Evolutionary conservation across 1,284 basidiomycete species (phyloP), one percentile per base, ranked within the genome.

Genomic region (Ustilago hordei): DNA sequence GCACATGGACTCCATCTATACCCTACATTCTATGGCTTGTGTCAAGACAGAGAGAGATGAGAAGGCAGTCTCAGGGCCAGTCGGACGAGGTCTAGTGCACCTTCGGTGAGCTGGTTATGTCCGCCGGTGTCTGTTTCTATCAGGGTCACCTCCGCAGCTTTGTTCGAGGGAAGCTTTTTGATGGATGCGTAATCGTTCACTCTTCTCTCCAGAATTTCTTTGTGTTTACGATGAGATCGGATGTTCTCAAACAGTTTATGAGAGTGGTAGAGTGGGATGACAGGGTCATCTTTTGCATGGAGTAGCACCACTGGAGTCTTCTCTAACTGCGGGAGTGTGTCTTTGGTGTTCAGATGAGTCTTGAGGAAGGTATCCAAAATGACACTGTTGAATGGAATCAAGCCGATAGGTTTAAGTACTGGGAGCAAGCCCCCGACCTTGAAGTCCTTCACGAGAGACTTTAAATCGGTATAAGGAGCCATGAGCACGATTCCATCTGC

Each of bases 261-360:
- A 4, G 74, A 93, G 84, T 98, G 95, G 0, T 89, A 87, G 80
- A 90, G 87, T 0, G 93, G 93, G 60, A 97, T 95, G 45, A 94
- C 91, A 81, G 88, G 89, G 87, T 98, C 95, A 82, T 94, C 89
- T 77, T 90, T 89, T 1, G 94, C 91, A 84, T 97, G 95, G 0
- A 90, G 90, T 70, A 97, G 89, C 13, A 96, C 87, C 7, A 94
- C 89, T 5, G 92, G 89, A 0, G 90, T 90, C 38, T 17, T 15
- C 2, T 48, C 58, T 23, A 80, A 54, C 0, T 58, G 39, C 0
- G 67, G 64, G 2, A 84, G 63, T 2, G 69, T 70, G 1, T 9
- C 31, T 9, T 71, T 38, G 12, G 82, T 78, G 55, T 73, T 50
- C 23, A 93, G 94, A 64, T 88, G 89, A 60, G 93, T 91, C 7